Evolutionary conservation across 2,329 filamentous ascomycete species (phyloP).

Genomic region (Xylaria hypoxylon): DNA sequence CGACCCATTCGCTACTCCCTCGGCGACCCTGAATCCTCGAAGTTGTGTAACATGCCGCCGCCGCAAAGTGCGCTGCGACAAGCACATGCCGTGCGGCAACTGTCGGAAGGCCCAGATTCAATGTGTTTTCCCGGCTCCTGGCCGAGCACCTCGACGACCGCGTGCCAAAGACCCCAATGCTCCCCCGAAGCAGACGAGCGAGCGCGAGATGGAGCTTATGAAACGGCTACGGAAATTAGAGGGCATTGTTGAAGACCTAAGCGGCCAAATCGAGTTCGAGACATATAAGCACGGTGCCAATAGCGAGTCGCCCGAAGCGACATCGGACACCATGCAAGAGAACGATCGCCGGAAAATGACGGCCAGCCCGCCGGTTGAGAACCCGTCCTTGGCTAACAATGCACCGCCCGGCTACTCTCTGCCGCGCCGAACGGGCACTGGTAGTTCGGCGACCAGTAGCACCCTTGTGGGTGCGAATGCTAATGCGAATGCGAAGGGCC

Average conservation of each 20-base stretch:
- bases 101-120: conserved; percentile 77
- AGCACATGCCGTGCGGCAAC: conserved; percentile 80
- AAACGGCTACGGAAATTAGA: conserved; percentile 79
- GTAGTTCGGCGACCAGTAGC: conserved; percentile 46
- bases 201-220: conserved; percentile 75
- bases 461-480: conserved; percentile 40
- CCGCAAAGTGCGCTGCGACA: conserved; percentile 80
- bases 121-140: conserved; percentile 80
- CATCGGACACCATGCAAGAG: conserved; percentile 43
- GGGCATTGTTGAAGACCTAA: conserved; percentile 78
- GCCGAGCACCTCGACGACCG: conserved; percentile 75
- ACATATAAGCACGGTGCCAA: conserved; percentile 53
- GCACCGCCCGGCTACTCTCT: conserved; percentile 35
- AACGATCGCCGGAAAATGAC: conserved; percentile 43
- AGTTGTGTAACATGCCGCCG: conserved; percentile 65
- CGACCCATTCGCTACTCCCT: conserved; percentile 49
- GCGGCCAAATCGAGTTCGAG: conserved; percentile 71
- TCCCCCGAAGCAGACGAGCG: conserved; percentile 67
- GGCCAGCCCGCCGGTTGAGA: conserved; percentile 41
- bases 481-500: conserved; percentile 46
- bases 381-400: conserved; percentile 34
- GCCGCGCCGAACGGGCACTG: conserved; percentile 40
- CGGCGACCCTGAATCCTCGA: conserved; percentile 49
- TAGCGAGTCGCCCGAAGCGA: conserved; percentile 56
- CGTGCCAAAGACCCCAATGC: conserved; percentile 74